Base-by-base conservation (phyloP, 306 rosid species). In the Begonia peltatifolia region DNA sequence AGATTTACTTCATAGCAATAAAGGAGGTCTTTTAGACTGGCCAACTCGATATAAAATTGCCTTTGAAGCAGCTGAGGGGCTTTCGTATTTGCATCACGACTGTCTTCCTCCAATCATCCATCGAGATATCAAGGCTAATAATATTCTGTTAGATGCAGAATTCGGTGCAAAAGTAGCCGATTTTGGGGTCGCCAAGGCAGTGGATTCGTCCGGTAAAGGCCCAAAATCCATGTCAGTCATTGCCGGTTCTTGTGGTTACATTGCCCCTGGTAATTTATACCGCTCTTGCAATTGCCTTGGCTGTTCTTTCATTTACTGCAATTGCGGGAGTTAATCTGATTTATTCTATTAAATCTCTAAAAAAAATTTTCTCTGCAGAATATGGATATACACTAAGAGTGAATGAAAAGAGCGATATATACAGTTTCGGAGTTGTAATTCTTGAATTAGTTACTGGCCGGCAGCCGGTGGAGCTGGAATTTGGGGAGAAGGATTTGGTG, bases 221-320 rank as follows among this genome's bases (percentile, higher is more conserved):
- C 71, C 68, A n/a, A 76, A 82, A 66, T 76, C 97, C 63, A 89
- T 82, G 95, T 85, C 97, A 0, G 73, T 76, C 57, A 80, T 89
- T 15, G 94, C 95, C 3, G 97, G 97, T 15, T 89, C 97, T 38
- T 85, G 94, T 60, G 97, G 97, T 13, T 89, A 89, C 72, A 89
- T 89, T 48, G 97, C 97, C 51, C 95, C 97, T 73, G 97, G 97
- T 89, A 66, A 51, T 82, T 44, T 46, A 12, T 7, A 17, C 49
- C 15, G 15, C 11, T 54, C 41, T 11, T 42, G 17, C 22, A 17
- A 5, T 55, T 8, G 23, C 23, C 23, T 20, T 20, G 2, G 23
- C 23, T 3, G n/a, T n/a, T 20, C 23, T 20, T 3, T 3, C 23
- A 20, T 20, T 20, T 20, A 20, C 23, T 20, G 23, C 23, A 20